Conservation (phyloP, 2,329 filamentous ascomycete genomes). For the Cephalotrichum gorgonifer region DNA sequence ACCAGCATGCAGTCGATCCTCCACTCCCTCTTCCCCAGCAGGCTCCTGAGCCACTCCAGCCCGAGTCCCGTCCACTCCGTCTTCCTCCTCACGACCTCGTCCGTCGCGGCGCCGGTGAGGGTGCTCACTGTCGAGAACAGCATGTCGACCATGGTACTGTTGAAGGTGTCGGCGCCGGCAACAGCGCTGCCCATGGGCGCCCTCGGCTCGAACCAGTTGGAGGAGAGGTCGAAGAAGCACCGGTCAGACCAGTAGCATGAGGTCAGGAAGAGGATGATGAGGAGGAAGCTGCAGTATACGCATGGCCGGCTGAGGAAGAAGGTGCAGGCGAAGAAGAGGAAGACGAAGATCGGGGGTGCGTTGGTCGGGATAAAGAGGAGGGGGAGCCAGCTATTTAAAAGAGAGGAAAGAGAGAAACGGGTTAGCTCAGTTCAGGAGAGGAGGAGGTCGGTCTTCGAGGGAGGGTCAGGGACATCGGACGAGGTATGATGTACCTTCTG, state of each 20-base stretch:
- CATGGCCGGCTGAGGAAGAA: conserved; percentile 96
- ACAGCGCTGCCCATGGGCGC: conserved; percentile 19
- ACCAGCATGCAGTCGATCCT: conserved; percentile 85
- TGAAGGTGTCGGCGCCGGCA: conserved; percentile 25
- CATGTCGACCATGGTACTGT: conserved; percentile 40
- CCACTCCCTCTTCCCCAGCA: conserved; percentile 80
- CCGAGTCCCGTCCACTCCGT: conserved; percentile 67
- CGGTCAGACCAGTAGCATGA: conserved; percentile 83
- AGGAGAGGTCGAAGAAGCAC: conserved; percentile 86
- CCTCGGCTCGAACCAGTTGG: conserved; percentile 89
- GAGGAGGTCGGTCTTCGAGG: neutral
- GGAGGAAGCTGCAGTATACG: conserved; percentile 93
- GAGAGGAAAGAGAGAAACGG: too few species aligned
- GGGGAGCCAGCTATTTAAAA: conserved; percentile 73
- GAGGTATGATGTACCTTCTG: conserved; percentile 45
- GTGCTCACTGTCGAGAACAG: conserved; percentile 62
- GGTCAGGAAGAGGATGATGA: conserved; percentile 87
- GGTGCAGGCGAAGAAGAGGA: conserved; percentile 83
- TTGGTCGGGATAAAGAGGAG: conserved; percentile 84
- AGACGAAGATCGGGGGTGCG: conserved; percentile 74
- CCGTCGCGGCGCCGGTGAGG: conserved; percentile 55
- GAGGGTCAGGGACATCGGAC: neutral
- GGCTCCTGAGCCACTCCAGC: conserved; percentile 74
- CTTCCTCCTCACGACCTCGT: conserved; percentile 43
- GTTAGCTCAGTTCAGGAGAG: neutral